Evolutionary conservation across 2,329 filamentous ascomycete species (phyloP).

Genomic region (Scytalidium lignicola): DNA sequence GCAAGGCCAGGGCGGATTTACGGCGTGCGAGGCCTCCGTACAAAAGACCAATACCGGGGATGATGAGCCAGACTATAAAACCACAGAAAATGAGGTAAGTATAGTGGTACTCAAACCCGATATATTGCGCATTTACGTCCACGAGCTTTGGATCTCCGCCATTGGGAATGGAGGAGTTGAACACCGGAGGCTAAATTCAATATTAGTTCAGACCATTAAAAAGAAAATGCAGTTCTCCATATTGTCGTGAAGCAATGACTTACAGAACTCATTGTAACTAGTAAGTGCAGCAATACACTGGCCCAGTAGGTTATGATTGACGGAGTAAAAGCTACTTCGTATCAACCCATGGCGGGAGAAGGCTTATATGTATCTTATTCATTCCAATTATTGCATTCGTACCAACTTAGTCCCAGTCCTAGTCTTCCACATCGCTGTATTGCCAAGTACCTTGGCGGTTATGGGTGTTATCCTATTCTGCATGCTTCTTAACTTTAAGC

Average conservation of each 20-base stretch:
- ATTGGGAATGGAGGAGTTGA: slow-evolving; percentile 33
- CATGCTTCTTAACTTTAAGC: not conserved
- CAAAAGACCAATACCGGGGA: slow-evolving; percentile 60
- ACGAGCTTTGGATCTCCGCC: slow-evolving; percentile 48
- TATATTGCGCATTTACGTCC: slow-evolving; percentile 49
- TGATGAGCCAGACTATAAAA: slow-evolving; percentile 61
- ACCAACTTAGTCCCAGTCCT: not conserved
- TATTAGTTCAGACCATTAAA: not conserved
- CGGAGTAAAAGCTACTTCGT: not conserved
- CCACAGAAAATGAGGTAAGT: slow-evolving; percentile 53
- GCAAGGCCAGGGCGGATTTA: slow-evolving; percentile 55
- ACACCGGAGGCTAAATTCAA: slow-evolving; percentile 8
- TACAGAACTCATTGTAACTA: not conserved
- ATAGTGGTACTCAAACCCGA: slow-evolving; percentile 56
- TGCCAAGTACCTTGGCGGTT: not conserved
- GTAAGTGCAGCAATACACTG: not conserved
- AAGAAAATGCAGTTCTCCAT: too few relatives aligned
- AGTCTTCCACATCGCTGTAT: not conserved
- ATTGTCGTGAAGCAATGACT: not conserved
- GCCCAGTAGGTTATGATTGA: not conserved
- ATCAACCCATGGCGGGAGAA: not conserved
- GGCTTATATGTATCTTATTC: not conserved
- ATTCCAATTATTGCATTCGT: not conserved
- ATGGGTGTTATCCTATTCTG: not conserved
- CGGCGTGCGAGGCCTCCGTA: slow-evolving; percentile 59